These are phyloP conservation scores for Colletotrichum sp. DNA, from an alignment of 2,329 filamentous ascomycete species.

Conservation along the genomic window DNA sequence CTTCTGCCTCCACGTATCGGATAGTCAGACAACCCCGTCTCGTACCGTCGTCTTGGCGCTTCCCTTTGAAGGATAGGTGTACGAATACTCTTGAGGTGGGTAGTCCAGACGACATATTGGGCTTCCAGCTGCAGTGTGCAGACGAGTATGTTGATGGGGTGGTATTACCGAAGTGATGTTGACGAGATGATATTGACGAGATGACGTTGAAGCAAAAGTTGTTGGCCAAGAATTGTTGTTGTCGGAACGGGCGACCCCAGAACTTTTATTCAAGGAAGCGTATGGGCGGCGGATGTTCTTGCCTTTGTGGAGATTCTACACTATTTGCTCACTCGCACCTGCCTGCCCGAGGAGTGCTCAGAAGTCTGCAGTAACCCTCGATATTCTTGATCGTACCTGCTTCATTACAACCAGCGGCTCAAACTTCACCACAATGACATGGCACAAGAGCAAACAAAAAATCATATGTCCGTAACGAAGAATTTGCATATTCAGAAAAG, in stretches of 20 bases:
- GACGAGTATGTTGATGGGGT: not conserved
- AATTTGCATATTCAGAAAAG: not conserved
- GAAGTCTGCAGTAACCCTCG: not conserved
- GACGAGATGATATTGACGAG: not conserved
- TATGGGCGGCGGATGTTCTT: not conserved
- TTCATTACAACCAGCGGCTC: not conserved
- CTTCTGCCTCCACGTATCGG: not conserved
- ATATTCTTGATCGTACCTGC: not conserved
- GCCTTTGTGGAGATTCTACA: not conserved
- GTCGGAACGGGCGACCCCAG: not conserved
- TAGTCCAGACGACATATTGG: not conserved
- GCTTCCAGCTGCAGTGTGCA: not conserved
- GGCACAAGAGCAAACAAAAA: not conserved
- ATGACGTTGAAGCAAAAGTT: not conserved
- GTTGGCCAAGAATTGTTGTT: not conserved
- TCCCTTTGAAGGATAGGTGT: not conserved
- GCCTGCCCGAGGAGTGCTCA: not conserved
- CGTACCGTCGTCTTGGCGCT: not conserved
- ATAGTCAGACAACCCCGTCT: not conserved
- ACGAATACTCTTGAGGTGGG: not conserved
- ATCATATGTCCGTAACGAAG: not conserved
- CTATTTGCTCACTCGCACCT: not conserved
- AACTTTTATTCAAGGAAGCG: not conserved
- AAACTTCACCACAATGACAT: not conserved
- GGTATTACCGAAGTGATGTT: not conserved